Base-by-base conservation (phyloP, 1,139 yeast genomes). In the Suhomyces panamericanus region DNA sequence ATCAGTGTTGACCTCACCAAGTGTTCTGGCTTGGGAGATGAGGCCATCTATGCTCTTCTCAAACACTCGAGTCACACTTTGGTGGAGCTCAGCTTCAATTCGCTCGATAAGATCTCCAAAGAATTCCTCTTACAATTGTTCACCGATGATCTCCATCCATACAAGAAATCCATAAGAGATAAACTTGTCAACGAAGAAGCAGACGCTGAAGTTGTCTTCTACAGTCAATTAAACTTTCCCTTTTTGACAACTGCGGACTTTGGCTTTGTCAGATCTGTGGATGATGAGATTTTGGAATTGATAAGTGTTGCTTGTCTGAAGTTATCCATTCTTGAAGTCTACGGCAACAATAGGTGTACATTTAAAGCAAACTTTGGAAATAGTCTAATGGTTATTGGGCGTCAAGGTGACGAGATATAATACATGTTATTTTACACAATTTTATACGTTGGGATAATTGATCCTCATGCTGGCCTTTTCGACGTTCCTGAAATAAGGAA, bases 221-320 rank as follows among this genome's bases (percentile, higher is more conserved):
- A 51, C 41, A 42, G 55, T 4, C 58, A 60, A 32, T 48, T 68
- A 3, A 39, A 53, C 3, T 58, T 73, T 15, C 87, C 87, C 0
- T 70, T 81, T 32, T 65, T 90, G 42, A 80, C 88, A 0, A 75
- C 80, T 22, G 58, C 86, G 26, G 93, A 90, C 60, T 57, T 81
- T 12, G 93, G 96, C 0, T 90, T 90, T 66, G 88, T 88, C 2
- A 70, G 95, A 41, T 70, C 81, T 16, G 77, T 87, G 5, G 88
- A 87, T 61, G 87, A 89, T 63, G 78, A 73, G 29, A 71, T 82
- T 0, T 62, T 88, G 12, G 73, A 74, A 27, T 58, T 75, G 17
- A 54, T 88, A 15, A 77, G 83, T 8, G 68, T 75, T 24, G 69
- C 73, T 13, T 85, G 93, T 53, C 78, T 83, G 0, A 78, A 77